Conservation (phyloP, 2,329 filamentous ascomycete genomes). For the Aspergillus ibericus region DNA sequence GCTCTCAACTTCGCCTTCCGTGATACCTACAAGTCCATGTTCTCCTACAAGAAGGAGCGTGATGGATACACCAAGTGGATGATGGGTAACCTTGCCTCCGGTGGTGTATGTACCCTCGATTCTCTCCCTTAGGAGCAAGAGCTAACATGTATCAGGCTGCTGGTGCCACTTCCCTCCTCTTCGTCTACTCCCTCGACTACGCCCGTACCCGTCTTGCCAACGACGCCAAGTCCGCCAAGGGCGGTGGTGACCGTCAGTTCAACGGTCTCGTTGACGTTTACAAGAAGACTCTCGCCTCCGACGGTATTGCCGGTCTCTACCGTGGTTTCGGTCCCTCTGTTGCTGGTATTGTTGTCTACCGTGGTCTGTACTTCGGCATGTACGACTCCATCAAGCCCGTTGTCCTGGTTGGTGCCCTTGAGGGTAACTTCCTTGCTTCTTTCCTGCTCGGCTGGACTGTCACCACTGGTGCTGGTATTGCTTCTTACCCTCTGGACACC, state of each 20-base stretch:
- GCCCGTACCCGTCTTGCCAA: slow-evolving; percentile 99
- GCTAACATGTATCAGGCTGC: slow-evolving; percentile 62
- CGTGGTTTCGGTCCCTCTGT: slow-evolving; percentile 99
- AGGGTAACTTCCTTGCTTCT: slow-evolving; percentile 99
- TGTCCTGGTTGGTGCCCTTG: slow-evolving; percentile 83
- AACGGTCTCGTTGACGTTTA: slow-evolving; percentile 99
- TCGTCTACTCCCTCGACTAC: slow-evolving; percentile 99
- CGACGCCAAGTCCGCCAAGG: slow-evolving; percentile 97
- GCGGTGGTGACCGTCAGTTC: slow-evolving; percentile 98
- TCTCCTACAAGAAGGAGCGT: slow-evolving; percentile 99
- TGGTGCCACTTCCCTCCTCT: slow-evolving; percentile 99
- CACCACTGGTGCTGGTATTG: slow-evolving; percentile 99
- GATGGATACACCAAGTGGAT: slow-evolving; percentile 99
- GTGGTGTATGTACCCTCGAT: slow-evolving; percentile 74
- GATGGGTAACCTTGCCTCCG: slow-evolving; percentile 98
- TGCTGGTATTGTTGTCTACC: slow-evolving; percentile 99
- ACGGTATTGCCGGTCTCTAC: slow-evolving; percentile 99
- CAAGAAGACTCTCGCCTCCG: slow-evolving; percentile 98
- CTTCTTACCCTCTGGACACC: slow-evolving; percentile 99
- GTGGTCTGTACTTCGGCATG: slow-evolving; percentile 99
- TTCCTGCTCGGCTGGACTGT: slow-evolving; percentile 98
- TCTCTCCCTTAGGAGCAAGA: slow-evolving; percentile 4
- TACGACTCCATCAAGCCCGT: slow-evolving; percentile 99
- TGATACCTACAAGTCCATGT: slow-evolving; percentile 99
- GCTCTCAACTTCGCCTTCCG: slow-evolving; percentile 99